Percentiles rank a stretch among this genome's conserved stretches.
phyloP scores from a whole-genome alignment of 179 eudicot species.

The Gypsophila paniculata region DNA sequence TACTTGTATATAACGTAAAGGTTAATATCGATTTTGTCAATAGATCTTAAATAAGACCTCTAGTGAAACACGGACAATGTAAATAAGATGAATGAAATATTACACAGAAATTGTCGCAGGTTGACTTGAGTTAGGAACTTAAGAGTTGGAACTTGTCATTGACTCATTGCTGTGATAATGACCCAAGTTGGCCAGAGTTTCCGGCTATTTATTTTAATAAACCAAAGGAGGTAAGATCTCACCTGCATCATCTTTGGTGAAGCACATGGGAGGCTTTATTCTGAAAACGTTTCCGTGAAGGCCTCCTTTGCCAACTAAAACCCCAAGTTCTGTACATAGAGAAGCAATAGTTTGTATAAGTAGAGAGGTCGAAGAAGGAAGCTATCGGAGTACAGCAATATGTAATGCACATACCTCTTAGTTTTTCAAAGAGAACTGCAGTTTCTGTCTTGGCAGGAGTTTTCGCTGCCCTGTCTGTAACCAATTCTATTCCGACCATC shows the following conservation, averaged over 20 bases:
- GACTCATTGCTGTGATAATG: background rate
- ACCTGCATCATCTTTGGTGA: constrained; percentile 91
- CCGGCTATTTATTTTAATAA: no score
- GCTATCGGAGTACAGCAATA: constrained; percentile 4
- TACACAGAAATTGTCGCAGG: background rate
- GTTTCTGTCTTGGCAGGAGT: constrained; percentile 97
- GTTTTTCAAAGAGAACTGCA: constrained; percentile 74
- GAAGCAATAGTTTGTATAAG: constrained; percentile 7
- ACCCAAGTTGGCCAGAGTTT: no score
- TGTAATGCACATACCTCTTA: constrained; percentile 51
- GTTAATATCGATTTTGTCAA: no score
- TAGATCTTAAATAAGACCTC: background rate
- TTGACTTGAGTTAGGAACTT: no score
- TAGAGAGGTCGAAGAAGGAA: background rate
- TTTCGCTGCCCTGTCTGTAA: constrained; percentile 72
- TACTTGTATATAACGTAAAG: no score
- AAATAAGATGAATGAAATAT: no score
- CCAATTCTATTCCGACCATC: constrained; percentile 95
- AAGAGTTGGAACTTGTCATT: background rate
- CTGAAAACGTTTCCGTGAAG: constrained; percentile 93
- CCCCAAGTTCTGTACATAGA: constrained; percentile 60
- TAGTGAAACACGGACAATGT: no score
- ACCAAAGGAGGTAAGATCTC: background rate
- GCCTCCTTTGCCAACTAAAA: constrained; percentile 95
- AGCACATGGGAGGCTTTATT: constrained; percentile 98